These are phyloP conservation scores for Flaveria ramosissima DNA, from an alignment of 129 eudicot species.

Conservation along the genomic window DNA sequence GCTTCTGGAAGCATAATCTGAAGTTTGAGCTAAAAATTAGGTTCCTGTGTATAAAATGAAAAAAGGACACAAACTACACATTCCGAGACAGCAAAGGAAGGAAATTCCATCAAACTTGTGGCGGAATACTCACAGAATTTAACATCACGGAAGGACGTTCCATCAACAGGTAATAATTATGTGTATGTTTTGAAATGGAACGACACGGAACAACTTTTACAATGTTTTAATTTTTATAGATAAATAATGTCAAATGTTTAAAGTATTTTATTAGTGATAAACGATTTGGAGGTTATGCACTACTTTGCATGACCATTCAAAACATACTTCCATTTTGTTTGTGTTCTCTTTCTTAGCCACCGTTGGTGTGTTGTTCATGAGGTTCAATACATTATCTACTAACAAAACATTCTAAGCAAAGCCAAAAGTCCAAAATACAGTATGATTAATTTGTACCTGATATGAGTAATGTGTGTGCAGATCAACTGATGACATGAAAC, in stretches of 20 bases:
- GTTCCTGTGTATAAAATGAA: constrained; percentile 3
- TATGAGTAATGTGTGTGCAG: constrained; percentile 98
- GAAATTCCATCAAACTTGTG: not conserved
- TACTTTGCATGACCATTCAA: no score
- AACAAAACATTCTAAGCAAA: not conserved
- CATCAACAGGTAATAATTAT: not conserved
- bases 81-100: not conserved
- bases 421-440: constrained; percentile 4
- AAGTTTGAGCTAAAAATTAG: constrained; percentile 7
- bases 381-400: not conserved
- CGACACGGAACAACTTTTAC: not conserved
- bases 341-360: not conserved
- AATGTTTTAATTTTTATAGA: no score
- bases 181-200: not conserved
- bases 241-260: not conserved
- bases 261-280: no score
- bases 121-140: not conserved
- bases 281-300: no score
- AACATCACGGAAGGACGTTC: no score
- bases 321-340: no score
- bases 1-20: constrained; percentile 99
- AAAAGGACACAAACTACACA: not conserved
- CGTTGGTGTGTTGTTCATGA: not conserved
- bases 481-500: constrained; percentile 99
- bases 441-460: constrained; percentile 56